Conservation (phyloP, 2,329 filamentous ascomycete species). For the Fusarium sororula region DNA sequence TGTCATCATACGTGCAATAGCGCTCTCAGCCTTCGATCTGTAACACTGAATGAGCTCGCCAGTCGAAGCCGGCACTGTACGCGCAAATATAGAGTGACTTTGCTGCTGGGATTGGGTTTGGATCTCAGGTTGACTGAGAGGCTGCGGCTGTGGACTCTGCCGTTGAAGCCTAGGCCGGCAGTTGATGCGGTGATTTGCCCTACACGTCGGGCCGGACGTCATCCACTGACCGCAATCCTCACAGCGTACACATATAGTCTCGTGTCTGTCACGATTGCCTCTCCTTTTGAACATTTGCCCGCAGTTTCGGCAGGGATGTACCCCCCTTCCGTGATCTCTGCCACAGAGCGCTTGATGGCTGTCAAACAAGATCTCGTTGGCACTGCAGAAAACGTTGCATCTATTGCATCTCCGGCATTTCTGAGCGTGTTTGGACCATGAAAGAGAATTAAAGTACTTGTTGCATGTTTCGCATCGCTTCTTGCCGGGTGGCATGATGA, state of each 20-base stretch:
- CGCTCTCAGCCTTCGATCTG: not conserved
- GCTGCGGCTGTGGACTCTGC: not conserved
- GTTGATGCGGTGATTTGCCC: not conserved
- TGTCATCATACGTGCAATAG: not conserved
- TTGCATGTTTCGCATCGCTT: not conserved
- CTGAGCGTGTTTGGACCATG: not conserved
- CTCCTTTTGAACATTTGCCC: not conserved
- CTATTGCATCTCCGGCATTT: not conserved
- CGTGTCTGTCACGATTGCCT: not conserved
- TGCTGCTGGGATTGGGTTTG: too few species aligned
- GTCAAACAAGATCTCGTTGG: not conserved
- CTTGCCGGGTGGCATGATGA: not conserved
- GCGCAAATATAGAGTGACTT: fast-evolving
- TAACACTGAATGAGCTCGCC: not conserved
- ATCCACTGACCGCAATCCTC: not conserved
- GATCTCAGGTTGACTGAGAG: not conserved
- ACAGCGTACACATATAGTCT: not conserved
- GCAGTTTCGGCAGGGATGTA: not conserved
- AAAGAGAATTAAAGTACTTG: not conserved
- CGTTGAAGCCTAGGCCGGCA: not conserved
- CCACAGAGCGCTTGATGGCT: not conserved
- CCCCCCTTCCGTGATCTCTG: not conserved
- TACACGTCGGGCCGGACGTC: not conserved
- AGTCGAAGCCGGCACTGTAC: fast-evolving
- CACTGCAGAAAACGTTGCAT: not conserved